A percentile compares a stretch with the other conserved stretches of the same genome.
Conservation (phyloP, 768 basidiomycete genomes). For the Amanita subjunquillea region DNA sequence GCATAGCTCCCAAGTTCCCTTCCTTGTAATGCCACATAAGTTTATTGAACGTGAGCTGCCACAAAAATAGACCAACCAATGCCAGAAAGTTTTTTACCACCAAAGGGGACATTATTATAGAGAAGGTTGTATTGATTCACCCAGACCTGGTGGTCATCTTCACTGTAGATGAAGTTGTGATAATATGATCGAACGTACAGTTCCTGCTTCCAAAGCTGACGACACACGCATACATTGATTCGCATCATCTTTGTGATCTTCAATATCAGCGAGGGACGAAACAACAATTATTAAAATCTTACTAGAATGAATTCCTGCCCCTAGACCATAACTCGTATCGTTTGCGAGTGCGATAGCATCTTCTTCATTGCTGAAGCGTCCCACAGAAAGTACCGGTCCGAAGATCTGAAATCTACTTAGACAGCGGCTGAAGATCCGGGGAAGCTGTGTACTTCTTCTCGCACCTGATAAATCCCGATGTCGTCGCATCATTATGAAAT, state of each 20-base stretch:
- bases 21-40: constrained; percentile 31
- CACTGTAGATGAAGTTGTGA: constrained; percentile 3
- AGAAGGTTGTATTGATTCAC: constrained; percentile 83
- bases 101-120: constrained; percentile 87
- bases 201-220: constrained; percentile 79
- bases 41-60: neutral
- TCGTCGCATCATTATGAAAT: neutral
- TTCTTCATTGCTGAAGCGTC: constrained; percentile 77
- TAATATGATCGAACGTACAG: constrained; percentile 36
- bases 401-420: constrained; percentile 54
- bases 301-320: constrained; percentile 87
- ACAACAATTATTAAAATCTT: constrained; percentile 14
- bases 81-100: constrained; percentile 90
- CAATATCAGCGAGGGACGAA: constrained; percentile 7
- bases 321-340: constrained; percentile 83
- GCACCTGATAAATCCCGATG: constrained; percentile 27
- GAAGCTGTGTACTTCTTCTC: constrained; percentile 49
- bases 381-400: constrained; percentile 83
- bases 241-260: constrained; percentile 47
- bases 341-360: constrained; percentile 83
- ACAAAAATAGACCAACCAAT: constrained; percentile 42
- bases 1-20: constrained; percentile 84
- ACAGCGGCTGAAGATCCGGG: neutral
- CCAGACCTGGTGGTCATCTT: constrained; percentile 52
- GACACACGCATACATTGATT: constrained; percentile 87